Conservation (phyloP, 768 basidiomycete species). For the Ramaria sp. region DNA sequence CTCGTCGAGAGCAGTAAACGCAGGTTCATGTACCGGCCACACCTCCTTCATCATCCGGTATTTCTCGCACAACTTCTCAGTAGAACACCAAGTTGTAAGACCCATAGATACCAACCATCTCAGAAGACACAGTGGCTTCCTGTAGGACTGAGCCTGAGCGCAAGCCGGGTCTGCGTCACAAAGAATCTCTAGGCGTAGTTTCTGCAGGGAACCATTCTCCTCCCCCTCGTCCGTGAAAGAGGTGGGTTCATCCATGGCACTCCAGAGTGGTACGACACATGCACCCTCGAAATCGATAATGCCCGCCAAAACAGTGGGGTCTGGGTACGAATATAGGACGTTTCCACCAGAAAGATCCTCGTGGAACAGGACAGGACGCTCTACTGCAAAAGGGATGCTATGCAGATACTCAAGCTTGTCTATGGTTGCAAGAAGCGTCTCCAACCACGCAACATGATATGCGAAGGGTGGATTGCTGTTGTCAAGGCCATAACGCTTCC, state of each 20-base stretch:
- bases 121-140: no score
- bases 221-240: no score
- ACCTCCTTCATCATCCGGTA: no score
- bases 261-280: background rate
- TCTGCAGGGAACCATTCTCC: no score
- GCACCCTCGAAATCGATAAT: slow-evolving; percentile 1
- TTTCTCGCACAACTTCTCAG: no score
- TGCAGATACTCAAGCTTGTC: background rate
- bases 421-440: background rate
- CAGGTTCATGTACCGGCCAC: no score
- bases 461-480: background rate
- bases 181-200: no score
- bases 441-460: background rate
- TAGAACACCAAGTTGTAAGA: no score
- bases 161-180: no score
- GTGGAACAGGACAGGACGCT: background rate
- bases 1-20: background rate
- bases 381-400: background rate
- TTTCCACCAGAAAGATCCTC: background rate
- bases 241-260: background rate
- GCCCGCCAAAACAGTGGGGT: background rate
- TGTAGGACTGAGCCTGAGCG: no score
- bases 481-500: background rate
- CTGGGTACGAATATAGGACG: background rate
- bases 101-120: no score